These are phyloP conservation scores for Yarrowia porcina DNA, from an alignment of 805 yeast species.

Conservation along the genomic window DNA sequence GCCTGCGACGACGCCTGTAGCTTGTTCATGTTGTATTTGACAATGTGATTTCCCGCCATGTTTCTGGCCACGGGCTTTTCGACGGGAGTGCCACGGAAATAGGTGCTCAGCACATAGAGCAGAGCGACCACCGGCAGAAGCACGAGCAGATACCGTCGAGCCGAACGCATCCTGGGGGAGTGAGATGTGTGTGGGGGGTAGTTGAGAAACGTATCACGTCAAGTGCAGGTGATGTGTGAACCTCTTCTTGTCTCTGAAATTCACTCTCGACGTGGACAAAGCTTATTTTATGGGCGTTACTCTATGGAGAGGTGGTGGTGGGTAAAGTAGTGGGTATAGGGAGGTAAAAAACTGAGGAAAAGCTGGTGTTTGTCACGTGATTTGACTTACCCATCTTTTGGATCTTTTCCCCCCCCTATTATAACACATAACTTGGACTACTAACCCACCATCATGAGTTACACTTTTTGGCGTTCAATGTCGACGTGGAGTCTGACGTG, in stretches of 20 bases:
- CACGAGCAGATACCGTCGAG: slow-evolving; percentile 25
- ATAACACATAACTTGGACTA: no score
- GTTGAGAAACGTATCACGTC: not conserved
- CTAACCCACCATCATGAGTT: not conserved
- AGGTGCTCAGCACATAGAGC: slow-evolving; percentile 10
- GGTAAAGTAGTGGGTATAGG: no score
- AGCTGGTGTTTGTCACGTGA: not conserved
- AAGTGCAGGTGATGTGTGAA: not conserved
- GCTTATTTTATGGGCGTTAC: slow-evolving; percentile 8
- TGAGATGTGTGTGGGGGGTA: not conserved
- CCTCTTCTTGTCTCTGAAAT: not conserved
- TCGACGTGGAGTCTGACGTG: no score
- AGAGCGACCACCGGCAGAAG: slow-evolving; percentile 19
- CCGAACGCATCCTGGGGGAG: slow-evolving; percentile 24
- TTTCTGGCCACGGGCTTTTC: slow-evolving; percentile 28
- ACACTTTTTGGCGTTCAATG: not conserved
- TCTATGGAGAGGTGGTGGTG: not conserved
- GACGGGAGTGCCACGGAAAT: slow-evolving; percentile 9
- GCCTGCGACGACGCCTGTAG: slow-evolving; percentile 71
- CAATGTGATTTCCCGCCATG: slow-evolving; percentile 29
- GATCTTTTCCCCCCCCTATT: no score
- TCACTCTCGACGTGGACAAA: slow-evolving; percentile 18
- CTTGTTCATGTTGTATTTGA: slow-evolving; percentile 80
- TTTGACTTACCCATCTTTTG: no score
- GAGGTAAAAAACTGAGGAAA: no score